A percentile compares a stretch with the other conserved stretches of the same genome.
Evolutionary conservation across 2,329 filamentous ascomycete species (phyloP).

Genomic region (Aspergillus neotritici): DNA sequence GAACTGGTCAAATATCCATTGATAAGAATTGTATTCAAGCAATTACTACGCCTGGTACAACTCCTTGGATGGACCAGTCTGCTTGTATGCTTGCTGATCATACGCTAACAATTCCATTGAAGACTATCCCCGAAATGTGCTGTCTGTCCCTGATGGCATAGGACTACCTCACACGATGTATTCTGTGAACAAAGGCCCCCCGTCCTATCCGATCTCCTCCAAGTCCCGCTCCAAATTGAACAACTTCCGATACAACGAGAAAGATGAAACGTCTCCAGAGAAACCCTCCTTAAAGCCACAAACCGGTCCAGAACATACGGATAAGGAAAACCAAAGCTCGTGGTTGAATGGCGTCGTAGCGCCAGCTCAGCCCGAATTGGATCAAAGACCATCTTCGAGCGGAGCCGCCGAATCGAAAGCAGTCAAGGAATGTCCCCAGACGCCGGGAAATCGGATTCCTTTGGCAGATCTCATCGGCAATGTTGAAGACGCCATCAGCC

Average conservation of each 20-base stretch:
- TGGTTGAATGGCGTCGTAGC: conserved; percentile 32
- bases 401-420: conserved; percentile 23
- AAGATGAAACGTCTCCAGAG: conserved; percentile 24
- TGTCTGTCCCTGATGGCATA: conserved; percentile 13
- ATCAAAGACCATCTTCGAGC: conserved; percentile 14
- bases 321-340: conserved; percentile 43
- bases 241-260: conserved; percentile 47
- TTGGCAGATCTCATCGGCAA: conserved; percentile 58
- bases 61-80: too few relatives aligned
- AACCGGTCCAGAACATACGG: conserved; percentile 25
- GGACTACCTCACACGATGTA: conserved; percentile 14
- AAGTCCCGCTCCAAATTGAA: conserved; percentile 52
- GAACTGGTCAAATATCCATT: not conserved
- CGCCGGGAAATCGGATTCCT: conserved; percentile 54
- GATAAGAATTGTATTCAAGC: too few relatives aligned
- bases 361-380: conserved; percentile 15
- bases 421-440: conserved; percentile 47
- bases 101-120: conserved; percentile 7
- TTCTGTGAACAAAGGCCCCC: conserved; percentile 22
- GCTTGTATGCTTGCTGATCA: too few relatives aligned
- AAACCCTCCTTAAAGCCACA: conserved; percentile 18
- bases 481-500: conserved; percentile 51
- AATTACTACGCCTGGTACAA: too few relatives aligned
- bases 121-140: conserved; percentile 21
- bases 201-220: conserved; percentile 41